Evolutionary conservation across 345 rosid species (phyloP).

Genomic region (Bruguiera gymnorhiza): DNA sequence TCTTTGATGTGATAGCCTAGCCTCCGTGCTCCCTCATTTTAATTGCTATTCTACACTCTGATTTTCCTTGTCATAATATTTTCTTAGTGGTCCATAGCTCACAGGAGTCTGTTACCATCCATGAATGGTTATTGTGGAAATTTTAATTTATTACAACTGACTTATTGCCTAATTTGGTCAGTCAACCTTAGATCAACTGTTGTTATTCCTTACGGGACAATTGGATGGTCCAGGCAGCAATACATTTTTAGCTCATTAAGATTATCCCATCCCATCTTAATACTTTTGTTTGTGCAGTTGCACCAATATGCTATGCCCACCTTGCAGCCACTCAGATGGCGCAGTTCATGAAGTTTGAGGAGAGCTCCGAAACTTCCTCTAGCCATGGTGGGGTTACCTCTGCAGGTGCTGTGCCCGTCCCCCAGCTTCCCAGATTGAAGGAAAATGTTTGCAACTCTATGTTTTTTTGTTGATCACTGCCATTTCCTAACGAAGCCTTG

Average conservation of each 20-base stretch:
- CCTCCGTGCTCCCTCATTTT: too few relatives aligned
- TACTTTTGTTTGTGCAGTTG: slow-evolving; percentile 36
- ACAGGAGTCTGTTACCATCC: too few relatives aligned
- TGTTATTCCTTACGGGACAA: too few relatives aligned
- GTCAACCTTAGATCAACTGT: too few relatives aligned
- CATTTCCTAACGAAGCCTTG: background rate
- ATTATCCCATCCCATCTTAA: background rate
- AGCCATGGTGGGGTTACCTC: slow-evolving; percentile 48
- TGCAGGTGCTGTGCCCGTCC: slow-evolving; percentile 43
- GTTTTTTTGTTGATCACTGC: slow-evolving; percentile 56
- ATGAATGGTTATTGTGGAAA: too few relatives aligned
- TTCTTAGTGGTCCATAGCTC: too few relatives aligned
- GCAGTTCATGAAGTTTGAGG: slow-evolving; percentile 54
- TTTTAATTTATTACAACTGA: too few relatives aligned
- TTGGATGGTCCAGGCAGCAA: too few relatives aligned
- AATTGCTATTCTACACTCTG: too few relatives aligned
- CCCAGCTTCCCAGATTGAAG: slow-evolving; percentile 55
- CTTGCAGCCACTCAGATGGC: slow-evolving; percentile 54
- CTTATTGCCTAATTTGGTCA: too few relatives aligned
- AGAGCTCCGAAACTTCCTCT: slow-evolving; percentile 52
- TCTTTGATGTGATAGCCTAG: too few relatives aligned
- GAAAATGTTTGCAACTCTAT: slow-evolving; percentile 51
- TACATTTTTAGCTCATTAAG: background rate
- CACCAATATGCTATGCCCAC: slow-evolving; percentile 64
- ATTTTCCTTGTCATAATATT: too few relatives aligned